Base-by-base conservation (phyloP, 768 basidiomycete species). In the Lentinula guzmanii region DNA sequence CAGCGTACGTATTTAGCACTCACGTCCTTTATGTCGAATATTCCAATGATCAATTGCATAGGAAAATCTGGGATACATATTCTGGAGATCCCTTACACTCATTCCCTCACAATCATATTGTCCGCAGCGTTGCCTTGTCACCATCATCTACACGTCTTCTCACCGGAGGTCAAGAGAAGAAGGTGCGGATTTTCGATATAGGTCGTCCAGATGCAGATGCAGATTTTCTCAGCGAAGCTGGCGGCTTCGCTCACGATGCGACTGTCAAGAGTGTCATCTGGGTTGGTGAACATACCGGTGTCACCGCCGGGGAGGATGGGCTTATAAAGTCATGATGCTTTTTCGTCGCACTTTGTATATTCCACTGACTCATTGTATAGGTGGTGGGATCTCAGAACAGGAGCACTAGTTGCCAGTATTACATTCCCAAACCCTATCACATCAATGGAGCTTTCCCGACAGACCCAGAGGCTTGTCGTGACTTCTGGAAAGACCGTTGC, bases 91-190 rank as follows among this genome's bases (percentile, higher is more conserved):
- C 81, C 34, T 79, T 98, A 42, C 92, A 97, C 68, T 97, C 96
- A n/a, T 96, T 98, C 71, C 89, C 94, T 11, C 97, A 99, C 74
- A 91, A 95, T 70, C 97, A 98, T 76, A 99, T 99, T 70, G 97
- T 99, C 68, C 91, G 95, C 66, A 94, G 89, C 52, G 93, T 98
- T 58, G 95, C 95, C 21, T 75, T 97, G 66, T 92, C 93, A 33
- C 87, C 91, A 5, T 75, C 76, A 53, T 74, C 82, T 21, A 78
- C 82, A 4, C 88, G 86, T 72, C 81, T 95, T 62, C 80, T 96
- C 62, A 93, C 91, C 21, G 96, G 95, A 56, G 96, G 96, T 1
- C 91, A 98, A 76, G 97, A 98, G 74, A 98, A 98, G 82, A 96
- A 93, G 76, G 90, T 96, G 55, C 84, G 97, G 65, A 86, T 98